phyloP scores from a whole-genome alignment of 805 yeast genomes.

The Helenozyma baotianmanensis region DNA sequence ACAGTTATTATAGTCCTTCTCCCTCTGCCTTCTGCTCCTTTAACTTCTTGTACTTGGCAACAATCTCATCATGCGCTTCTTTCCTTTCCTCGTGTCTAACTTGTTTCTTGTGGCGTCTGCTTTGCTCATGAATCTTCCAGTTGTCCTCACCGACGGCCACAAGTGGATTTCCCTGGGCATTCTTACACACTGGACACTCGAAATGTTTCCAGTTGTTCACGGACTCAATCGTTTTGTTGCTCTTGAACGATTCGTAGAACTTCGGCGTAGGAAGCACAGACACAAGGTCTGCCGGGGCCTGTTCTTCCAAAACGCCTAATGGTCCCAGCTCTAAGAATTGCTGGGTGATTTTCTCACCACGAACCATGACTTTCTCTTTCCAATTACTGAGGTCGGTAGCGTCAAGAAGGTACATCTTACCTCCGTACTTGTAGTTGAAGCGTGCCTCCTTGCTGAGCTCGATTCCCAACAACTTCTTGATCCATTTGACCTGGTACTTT shows the following conservation, averaged over 20 bases:
- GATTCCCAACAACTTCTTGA: constrained; percentile 60
- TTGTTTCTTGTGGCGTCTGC: constrained; percentile 64
- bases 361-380: constrained; percentile 48
- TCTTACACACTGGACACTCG: constrained; percentile 62
- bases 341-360: constrained; percentile 51
- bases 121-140: constrained; percentile 62
- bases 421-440: constrained; percentile 51
- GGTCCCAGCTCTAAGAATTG: constrained; percentile 31
- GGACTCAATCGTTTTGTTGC: constrained; percentile 37
- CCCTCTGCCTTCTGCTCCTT: too few species aligned
- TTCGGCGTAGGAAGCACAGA: constrained; percentile 24
- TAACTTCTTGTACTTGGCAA: constrained; percentile 13
- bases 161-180: constrained; percentile 48
- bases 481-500: constrained; percentile 86
- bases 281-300: constrained; percentile 24
- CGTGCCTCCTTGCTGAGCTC: constrained; percentile 49
- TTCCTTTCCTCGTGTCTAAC: constrained; percentile 45
- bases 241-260: constrained; percentile 16
- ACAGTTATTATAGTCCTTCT: too few species aligned
- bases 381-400: constrained; percentile 70
- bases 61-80: constrained; percentile 48
- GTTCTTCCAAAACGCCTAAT: constrained; percentile 17
- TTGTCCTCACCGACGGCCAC: constrained; percentile 70
- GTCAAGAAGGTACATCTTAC: constrained; percentile 63
- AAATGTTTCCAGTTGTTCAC: constrained; percentile 59